phyloP scores from a whole-genome alignment of 164 flowering plant genomes.

The Liquidambar formosana region DNA sequence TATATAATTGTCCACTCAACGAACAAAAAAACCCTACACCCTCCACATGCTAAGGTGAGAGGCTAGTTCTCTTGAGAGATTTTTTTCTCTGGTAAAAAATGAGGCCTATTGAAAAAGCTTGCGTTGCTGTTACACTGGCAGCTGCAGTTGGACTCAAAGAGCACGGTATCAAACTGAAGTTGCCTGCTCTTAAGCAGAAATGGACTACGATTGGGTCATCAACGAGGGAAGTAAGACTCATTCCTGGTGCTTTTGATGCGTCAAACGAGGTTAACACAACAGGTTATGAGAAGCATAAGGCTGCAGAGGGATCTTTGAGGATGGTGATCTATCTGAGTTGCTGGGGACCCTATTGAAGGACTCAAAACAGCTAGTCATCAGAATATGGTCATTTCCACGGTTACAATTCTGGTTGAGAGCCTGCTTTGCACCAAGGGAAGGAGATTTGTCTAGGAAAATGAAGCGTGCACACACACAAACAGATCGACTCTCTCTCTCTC shows the following conservation, averaged over 20 bases:
- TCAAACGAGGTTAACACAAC: background rate
- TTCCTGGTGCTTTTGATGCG: background rate
- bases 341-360: too few relatives aligned
- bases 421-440: background rate
- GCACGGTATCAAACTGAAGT: background rate
- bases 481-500: too few relatives aligned
- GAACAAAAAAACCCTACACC: too few relatives aligned
- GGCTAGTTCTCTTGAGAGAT: too few relatives aligned
- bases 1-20: too few relatives aligned
- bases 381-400: too few relatives aligned
- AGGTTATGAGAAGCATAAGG: background rate
- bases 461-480: too few relatives aligned
- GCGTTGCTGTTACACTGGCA: slow-evolving; percentile 19
- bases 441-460: background rate
- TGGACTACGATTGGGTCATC: too few relatives aligned
- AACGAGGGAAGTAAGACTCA: background rate
- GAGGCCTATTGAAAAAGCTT: slow-evolving; percentile 15
- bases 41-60: too few relatives aligned
- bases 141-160: slow-evolving; percentile 22
- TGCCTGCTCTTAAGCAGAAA: too few relatives aligned
- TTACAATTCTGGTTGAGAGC: background rate
- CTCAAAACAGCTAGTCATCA: too few relatives aligned
- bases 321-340: slow-evolving; percentile 1
- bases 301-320: slow-evolving; percentile 1
- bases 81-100: background rate